Evolutionary conservation across 2,329 filamentous ascomycete genomes (phyloP).

Genomic region (Tolypocladium cylindrosporum): DNA sequence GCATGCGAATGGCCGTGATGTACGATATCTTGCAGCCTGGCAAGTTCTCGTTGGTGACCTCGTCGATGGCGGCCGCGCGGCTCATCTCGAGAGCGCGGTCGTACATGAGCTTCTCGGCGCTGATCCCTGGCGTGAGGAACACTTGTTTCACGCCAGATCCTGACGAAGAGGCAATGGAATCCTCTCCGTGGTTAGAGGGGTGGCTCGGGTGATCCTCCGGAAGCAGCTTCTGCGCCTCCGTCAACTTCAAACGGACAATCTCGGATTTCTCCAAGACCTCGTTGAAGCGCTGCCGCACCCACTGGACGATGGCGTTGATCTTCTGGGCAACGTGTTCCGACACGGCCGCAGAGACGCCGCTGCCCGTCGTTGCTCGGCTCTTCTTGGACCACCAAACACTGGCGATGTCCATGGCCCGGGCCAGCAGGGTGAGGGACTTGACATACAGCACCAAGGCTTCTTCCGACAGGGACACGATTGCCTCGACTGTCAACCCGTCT

Average conservation of each 20-base stretch:
- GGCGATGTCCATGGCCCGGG: constrained; percentile 92
- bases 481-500: constrained; percentile 75
- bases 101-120: constrained; percentile 96
- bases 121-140: constrained; percentile 76
- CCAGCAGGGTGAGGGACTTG: constrained; percentile 81
- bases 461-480: constrained; percentile 77
- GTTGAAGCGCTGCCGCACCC: constrained; percentile 90
- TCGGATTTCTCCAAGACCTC: constrained; percentile 96
- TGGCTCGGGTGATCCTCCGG: constrained; percentile 80
- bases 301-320: constrained; percentile 91
- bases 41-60: constrained; percentile 86
- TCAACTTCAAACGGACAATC: constrained; percentile 77
- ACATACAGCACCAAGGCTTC: constrained; percentile 94
- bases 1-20: constrained; percentile 83
- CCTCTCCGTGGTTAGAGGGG: constrained; percentile 62
- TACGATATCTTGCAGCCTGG: constrained; percentile 86
- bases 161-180: constrained; percentile 44
- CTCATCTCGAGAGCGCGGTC: constrained; percentile 97
- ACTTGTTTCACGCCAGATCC: constrained; percentile 69
- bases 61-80: constrained; percentile 84
- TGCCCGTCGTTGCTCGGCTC: constrained; percentile 50
- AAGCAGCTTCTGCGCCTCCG: constrained; percentile 75
- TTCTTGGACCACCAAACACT: constrained; percentile 84
- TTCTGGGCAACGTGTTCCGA: constrained; percentile 50
- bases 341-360: constrained; percentile 25